These are phyloP conservation scores for Oidiodendron maius DNA, from an alignment of 495 filamentous ascomycete species.

Conservation along the genomic window DNA sequence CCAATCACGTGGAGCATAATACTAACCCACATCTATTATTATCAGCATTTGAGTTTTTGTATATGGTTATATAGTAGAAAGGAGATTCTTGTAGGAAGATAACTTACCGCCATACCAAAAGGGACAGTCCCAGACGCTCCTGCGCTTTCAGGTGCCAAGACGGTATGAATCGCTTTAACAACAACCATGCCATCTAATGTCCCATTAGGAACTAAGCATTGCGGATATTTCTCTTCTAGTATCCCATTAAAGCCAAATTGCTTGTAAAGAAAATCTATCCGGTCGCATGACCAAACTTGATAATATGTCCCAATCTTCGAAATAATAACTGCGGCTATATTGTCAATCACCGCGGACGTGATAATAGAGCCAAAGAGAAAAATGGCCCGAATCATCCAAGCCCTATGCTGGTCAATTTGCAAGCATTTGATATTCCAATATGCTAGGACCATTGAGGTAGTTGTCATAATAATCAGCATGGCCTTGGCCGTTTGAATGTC, in stretches of 20 bases:
- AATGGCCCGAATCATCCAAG: slow-evolving; percentile 49
- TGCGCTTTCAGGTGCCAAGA: slow-evolving; percentile 23
- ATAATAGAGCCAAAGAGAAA: slow-evolving; percentile 39
- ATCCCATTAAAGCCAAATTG: no score
- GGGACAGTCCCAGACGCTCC: slow-evolving; percentile 27
- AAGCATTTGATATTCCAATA: slow-evolving; percentile 44
- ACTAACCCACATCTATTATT: slow-evolving; percentile 42
- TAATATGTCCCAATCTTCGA: slow-evolving; percentile 28
- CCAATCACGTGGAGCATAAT: slow-evolving; percentile 36
- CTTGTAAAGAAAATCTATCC: slow-evolving; percentile 25
- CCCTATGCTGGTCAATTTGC: slow-evolving; percentile 50
- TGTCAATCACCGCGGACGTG: slow-evolving; percentile 36
- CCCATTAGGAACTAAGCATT: slow-evolving; percentile 27
- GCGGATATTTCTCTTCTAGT: slow-evolving; percentile 39
- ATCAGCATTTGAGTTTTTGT: no score
- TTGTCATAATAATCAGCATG: slow-evolving; percentile 30
- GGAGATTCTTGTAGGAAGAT: no score
- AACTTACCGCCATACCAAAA: slow-evolving; percentile 42
- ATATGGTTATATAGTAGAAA: no score
- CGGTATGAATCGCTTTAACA: slow-evolving; percentile 28
- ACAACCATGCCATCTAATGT: no score
- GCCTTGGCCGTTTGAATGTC: slow-evolving; percentile 33
- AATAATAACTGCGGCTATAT: slow-evolving; percentile 28
- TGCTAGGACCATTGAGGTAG: slow-evolving; percentile 28
- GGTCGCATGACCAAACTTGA: slow-evolving; percentile 32